These are phyloP conservation scores for Isabelozyma gotoi DNA, from an alignment of 805 yeast genomes.

Conservation along the genomic window DNA sequence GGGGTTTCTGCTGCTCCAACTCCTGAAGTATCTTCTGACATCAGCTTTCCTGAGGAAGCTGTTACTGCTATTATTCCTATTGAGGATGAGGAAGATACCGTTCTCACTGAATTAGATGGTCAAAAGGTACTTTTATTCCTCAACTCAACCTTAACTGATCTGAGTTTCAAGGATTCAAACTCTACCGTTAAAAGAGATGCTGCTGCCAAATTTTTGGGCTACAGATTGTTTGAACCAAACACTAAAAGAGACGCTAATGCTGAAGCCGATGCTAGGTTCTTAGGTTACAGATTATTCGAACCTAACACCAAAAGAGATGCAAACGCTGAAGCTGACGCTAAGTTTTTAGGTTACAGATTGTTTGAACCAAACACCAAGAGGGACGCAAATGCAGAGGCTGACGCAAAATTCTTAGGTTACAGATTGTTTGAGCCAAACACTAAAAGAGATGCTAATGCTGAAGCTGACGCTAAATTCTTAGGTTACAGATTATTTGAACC, in stretches of 20 bases:
- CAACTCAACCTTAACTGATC: slow-evolving; percentile 11
- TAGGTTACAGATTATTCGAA: neutral
- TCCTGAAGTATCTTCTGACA: slow-evolving; percentile 1
- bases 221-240: slow-evolving; percentile 1
- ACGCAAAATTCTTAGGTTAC: neutral
- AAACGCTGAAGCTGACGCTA: neutral
- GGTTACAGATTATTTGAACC: neutral
- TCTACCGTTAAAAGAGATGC: slow-evolving; percentile 10
- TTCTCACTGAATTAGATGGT: slow-evolving; percentile 9
- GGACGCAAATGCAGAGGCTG: neutral
- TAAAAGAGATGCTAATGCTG: slow-evolving; percentile 2
- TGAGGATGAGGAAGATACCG: slow-evolving; percentile 8
- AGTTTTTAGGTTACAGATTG: neutral
- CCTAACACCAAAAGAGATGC: slow-evolving; percentile 1
- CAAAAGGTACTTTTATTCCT: slow-evolving; percentile 9
- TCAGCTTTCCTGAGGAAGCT: slow-evolving; percentile 13
- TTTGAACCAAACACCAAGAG: neutral
- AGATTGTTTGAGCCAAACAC: slow-evolving; percentile 1
- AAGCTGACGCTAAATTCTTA: neutral
- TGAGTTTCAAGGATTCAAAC: slow-evolving; percentile 1
- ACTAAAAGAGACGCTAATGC: neutral
- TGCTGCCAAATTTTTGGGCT: slow-evolving; percentile 1
- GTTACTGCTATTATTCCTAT: slow-evolving; percentile 6
- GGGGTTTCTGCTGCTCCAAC: slow-evolving; percentile 9
- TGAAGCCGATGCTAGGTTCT: neutral